Evolutionary conservation across 495 filamentous ascomycete genomes (phyloP), one percentile per base, ranked within the genome.

Genomic region (Wilcoxina mikolae): DNA sequence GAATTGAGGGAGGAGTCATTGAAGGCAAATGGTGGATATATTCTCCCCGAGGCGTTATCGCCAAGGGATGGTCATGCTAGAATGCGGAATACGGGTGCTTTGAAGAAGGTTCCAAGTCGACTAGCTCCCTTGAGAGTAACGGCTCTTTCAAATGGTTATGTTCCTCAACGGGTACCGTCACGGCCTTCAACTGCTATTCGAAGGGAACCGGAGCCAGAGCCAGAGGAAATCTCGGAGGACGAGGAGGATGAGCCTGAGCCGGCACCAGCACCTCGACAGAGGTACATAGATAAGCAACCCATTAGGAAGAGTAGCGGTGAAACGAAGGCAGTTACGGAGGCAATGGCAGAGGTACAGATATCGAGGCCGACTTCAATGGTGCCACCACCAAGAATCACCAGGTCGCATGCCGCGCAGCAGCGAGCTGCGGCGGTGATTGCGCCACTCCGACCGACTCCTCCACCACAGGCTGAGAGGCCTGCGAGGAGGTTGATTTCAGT

Each of bases 381-480:
- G 10, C 4, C 23, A 4, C 3, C 5, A 27, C 24, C 23, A 4
- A 27, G 46, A 4, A 2, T 49, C 1, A 49, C 46, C 12, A 49
- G 46, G 44, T 64, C 61, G 5, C 50, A 64, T 60, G 78, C 78
- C 10, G 78, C 78, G 4, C 76, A 80, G 53, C 76, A 80, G 57
- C 67, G 78, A 45, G 72, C 15, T 7, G 45, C 22, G 17, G 22
- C 23, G 23, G 23, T 49, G 4, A 43, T 43, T 10, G 9, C 17
- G 17, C 39, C 39, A 20, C 9, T n/a, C n/a, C n/a, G n/a, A 20
- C 7, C 7, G 9, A 18, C 39, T 4, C 39, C 39, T 43, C 7
- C 39, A 4, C 10, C 17, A 9, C 39, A 43, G 39, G 39, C 39
- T 4, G 39, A 43, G 17, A 20, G 17, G 39, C 17, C 17, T 5